phyloP scores from a whole-genome alignment of 106 monocot species.

The Dioscorea dumetorum region DNA sequence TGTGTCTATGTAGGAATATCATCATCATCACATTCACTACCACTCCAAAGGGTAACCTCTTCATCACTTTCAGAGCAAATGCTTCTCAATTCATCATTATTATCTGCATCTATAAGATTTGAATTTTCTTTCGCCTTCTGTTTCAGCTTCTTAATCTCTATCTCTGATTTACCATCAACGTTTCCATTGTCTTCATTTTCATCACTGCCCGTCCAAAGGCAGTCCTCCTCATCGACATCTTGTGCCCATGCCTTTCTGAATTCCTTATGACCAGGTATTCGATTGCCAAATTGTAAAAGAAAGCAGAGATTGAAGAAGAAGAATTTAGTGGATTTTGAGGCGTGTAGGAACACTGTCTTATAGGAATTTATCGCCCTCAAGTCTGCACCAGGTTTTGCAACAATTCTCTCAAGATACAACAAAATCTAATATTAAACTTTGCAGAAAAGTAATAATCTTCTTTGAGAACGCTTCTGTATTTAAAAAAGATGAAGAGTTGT shows the following conservation, averaged over 20 bases:
- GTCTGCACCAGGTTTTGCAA: too few relatives aligned
- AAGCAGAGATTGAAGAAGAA: too few relatives aligned
- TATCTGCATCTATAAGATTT: constrained; percentile 78
- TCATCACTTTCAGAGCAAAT: constrained; percentile 83
- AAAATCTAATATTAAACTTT: too few relatives aligned
- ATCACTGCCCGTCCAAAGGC: constrained; percentile 66
- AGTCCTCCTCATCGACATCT: constrained; percentile 57
- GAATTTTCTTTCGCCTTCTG: constrained; percentile 56
- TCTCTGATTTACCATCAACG: constrained; percentile 27
- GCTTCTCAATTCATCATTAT: constrained; percentile 82
- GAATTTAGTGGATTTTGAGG: too few relatives aligned
- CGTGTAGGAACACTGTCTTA: too few relatives aligned
- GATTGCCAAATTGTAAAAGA: constrained; percentile 57
- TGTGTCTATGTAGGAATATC: constrained; percentile 78
- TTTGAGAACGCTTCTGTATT: too few relatives aligned
- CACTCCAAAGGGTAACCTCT: constrained; percentile 84
- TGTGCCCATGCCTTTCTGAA: constrained; percentile 81
- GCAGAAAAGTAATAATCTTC: too few relatives aligned
- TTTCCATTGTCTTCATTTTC: constrained; percentile 30
- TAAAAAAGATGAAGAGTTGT: too few relatives aligned
- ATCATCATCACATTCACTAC: constrained; percentile 77
- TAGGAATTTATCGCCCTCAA: too few relatives aligned
- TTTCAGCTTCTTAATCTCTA: constrained; percentile 61
- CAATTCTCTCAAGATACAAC: too few relatives aligned
- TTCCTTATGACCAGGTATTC: constrained; percentile 66